These are phyloP conservation scores for Saccharomycopsis crataegensis DNA, from an alignment of 1,139 yeast species.

Conservation along the genomic window DNA sequence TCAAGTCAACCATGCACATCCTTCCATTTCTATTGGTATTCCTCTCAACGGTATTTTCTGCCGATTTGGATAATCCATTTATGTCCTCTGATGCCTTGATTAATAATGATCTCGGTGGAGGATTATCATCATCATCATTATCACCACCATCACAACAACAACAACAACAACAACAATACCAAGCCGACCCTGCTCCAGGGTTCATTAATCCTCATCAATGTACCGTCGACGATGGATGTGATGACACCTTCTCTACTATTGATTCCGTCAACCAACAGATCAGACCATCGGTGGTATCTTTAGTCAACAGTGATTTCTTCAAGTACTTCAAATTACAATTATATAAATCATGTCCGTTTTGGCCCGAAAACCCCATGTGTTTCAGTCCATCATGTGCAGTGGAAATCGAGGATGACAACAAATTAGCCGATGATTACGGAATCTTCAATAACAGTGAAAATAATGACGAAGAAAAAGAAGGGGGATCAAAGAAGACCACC, in stretches of 20 bases:
- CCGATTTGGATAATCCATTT: no score
- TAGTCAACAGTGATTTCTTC: slow-evolving; percentile 71
- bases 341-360: slow-evolving; percentile 82
- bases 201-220: slow-evolving; percentile 15
- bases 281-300: slow-evolving; percentile 45
- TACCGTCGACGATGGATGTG: slow-evolving; percentile 28
- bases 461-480: neutral
- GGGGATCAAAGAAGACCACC: neutral
- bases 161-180: no score
- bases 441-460: no score
- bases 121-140: no score
- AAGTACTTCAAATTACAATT: slow-evolving; percentile 80
- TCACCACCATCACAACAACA: no score
- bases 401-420: slow-evolving; percentile 53
- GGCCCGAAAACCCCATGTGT: slow-evolving; percentile 74
- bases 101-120: no score
- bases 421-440: neutral
- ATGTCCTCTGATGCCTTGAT: no score
- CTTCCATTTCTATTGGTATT: no score
- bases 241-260: slow-evolving; percentile 47
- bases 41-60: no score
- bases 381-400: slow-evolving; percentile 93
- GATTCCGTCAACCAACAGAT: slow-evolving; percentile 42
- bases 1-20: no score
- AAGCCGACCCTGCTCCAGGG: slow-evolving; percentile 7